Base-by-base conservation (phyloP, 352 stramenopile genomes). In the Phytophthora crassamura region DNA sequence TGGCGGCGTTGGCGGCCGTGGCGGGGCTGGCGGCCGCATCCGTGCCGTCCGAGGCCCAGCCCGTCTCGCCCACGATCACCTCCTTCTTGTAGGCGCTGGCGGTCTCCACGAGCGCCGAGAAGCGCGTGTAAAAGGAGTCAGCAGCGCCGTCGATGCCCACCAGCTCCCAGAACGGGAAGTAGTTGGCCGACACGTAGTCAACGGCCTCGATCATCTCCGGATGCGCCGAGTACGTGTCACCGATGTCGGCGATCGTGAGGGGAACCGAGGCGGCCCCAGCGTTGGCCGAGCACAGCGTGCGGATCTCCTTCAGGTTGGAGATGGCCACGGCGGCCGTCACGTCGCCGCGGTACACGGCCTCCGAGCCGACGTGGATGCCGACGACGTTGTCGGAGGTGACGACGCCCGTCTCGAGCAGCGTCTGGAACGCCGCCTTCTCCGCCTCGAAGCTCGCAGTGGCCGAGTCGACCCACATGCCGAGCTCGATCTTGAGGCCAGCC, bases 81-180 rank as follows among this genome's bases (percentile, higher is more conserved):
- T 73, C 63, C 73, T 90, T 92, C 57, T 58, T 78, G 53, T 78
- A 74, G 12, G 59, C 56, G 16, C 35, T 57, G 15, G 72, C 70
- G 6, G 42, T 70, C 14, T 77, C 33, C 9, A 72, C 50, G 1
- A 90, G 65, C 38, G 63, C 59, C 22, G 69, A 46, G 58, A 85
- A 78, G 39, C 81, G 79, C 50, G 64, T 67, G 60, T 86, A 80
- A 38, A 90, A 84, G 28, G 69, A 59, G 16, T 69, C 57, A 11
- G 68, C 75, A n/a, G 69, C 77, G 7, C 61, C 60, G 36, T 81
- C 59, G 18, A 86, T 61, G 10, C 46, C 49, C 3, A 73, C 51
- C 46, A 78, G 77, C 62, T 88, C 74, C 84, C 84, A 92, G 67
- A 89, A 92, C 15, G 84, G 75, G 40, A 92, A 92, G 45, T 77